Conservation (phyloP, 371 early-diverging fungal species). For the Mucor indicus region DNA sequence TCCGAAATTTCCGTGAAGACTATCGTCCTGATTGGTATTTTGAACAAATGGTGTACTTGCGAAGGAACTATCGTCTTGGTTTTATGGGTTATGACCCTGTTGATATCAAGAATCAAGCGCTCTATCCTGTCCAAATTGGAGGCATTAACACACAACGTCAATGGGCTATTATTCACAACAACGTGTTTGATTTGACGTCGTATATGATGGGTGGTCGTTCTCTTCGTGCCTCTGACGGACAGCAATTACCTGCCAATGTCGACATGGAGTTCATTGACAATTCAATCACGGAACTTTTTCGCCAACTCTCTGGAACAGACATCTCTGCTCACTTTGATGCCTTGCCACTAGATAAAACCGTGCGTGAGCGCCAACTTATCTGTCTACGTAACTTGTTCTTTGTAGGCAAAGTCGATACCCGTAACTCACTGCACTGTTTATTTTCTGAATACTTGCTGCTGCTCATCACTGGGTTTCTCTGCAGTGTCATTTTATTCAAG, state of each 20-base stretch:
- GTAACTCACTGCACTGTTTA: constrained; percentile 77
- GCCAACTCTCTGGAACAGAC: constrained; percentile 61
- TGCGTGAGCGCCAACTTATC: constrained; percentile 40
- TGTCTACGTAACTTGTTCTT: constrained; percentile 86
- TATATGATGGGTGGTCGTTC: constrained; percentile 45
- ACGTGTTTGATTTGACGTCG: constrained; percentile 56
- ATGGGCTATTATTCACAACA: constrained; percentile 53
- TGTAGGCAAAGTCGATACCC: constrained; percentile 86
- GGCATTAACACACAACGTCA: constrained; percentile 23
- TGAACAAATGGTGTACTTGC: constrained; percentile 50
- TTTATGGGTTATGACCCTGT: constrained; percentile 45
- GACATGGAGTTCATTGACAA: constrained; percentile 52
- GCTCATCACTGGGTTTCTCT: constrained; percentile 73
- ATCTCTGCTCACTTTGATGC: constrained; percentile 65
- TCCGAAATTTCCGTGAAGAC: constrained; percentile 38
- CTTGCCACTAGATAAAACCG: constrained; percentile 31
- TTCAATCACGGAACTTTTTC: constrained; percentile 64
- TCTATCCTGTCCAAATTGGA: constrained; percentile 24
- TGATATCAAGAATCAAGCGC: constrained; percentile 39
- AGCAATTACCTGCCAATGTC: constrained; percentile 11
- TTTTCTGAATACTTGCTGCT: constrained; percentile 86
- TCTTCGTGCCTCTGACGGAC: constrained; percentile 13
- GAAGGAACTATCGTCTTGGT: constrained; percentile 49
- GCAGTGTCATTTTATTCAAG: constrained; percentile 87
- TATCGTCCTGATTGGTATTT: constrained; percentile 54